Evolutionary conservation across 2,329 filamentous ascomycete genomes (phyloP), one percentile per base, ranked within the genome.

Genomic region (Colletotrichum godetiae): DNA sequence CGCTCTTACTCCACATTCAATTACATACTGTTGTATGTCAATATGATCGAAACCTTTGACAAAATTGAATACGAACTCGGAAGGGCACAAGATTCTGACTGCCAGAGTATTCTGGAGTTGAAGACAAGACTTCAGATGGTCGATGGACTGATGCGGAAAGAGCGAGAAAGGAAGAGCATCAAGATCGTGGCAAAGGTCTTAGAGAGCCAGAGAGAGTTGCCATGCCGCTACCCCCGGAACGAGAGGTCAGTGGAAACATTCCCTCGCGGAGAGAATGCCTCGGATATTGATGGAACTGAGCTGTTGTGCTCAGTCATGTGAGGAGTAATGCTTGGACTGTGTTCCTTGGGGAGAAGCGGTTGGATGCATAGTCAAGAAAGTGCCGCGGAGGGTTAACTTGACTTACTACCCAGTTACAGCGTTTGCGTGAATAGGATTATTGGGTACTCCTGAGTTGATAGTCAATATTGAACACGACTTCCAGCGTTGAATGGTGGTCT

Each of bases 1-100:
- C 52, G 1, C 81, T 81, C 3, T n/a, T 81, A 1, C 82, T 79
- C 0, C 77, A 78, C 24, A 22, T n/a, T 84, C 5, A 85, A 85
- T 74, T 84, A 82, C 55, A 19, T 82, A 11, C 79, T 68, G 61
- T 75, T 80, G 1, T 79, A 78, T 4, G 53, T 53, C 0, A 24
- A 42, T 6, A 76, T 82, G 12, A 60, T 82, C 57, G 42, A 76
- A 4, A 33, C 77, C 0, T 84, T 82, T 31, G 19, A 15, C 0
- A 24, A 61, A 10, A 76, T 84, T 12, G 81, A 85, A 62, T 59
- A 72, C 0, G 57, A 77, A 35, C 74, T 85, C 19, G 42, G 8
- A n/a, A 49, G 19, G 19, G 42, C 42, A 49, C 42, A 49, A n/a
- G 42, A 49, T 49, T 22, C 42, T 19, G 42, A 49, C 15, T 49